Conservation (phyloP, 2,329 filamentous ascomycete genomes). For the Cercospora nicotianae region DNA sequence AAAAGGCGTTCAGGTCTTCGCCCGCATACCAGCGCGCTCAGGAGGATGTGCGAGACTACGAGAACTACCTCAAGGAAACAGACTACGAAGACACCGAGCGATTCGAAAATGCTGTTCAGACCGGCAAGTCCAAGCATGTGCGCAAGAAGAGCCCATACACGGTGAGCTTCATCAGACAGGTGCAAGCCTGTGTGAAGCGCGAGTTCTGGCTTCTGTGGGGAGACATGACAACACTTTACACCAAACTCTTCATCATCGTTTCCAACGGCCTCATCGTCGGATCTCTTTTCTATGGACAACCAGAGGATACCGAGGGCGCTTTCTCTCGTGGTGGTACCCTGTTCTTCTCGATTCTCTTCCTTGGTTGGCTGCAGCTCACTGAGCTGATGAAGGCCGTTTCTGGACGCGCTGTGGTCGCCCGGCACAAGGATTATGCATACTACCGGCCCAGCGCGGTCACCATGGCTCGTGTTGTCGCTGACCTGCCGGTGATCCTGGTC, state of each 20-base stretch:
- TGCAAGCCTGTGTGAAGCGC: slow-evolving; percentile 66
- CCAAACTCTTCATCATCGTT: slow-evolving; percentile 77
- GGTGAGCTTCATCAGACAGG: slow-evolving; percentile 70
- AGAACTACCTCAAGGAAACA: slow-evolving; percentile 57
- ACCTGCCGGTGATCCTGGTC: slow-evolving; percentile 60
- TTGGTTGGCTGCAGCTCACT: slow-evolving; percentile 70
- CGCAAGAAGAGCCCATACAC: slow-evolving; percentile 73
- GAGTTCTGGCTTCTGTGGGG: slow-evolving; percentile 79
- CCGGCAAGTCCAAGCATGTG: slow-evolving; percentile 65
- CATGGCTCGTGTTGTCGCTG: slow-evolving; percentile 61
- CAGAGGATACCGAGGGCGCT: slow-evolving; percentile 59
- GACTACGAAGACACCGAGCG: slow-evolving; percentile 61
- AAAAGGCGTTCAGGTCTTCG: slow-evolving; percentile 65
- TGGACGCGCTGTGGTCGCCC: slow-evolving; percentile 67
- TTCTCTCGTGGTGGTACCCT: slow-evolving; percentile 63
- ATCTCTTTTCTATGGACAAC: slow-evolving; percentile 72
- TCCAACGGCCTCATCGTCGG: slow-evolving; percentile 74
- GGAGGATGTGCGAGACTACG: slow-evolving; percentile 62
- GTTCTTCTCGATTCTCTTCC: slow-evolving; percentile 68
- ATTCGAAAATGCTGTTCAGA: slow-evolving; percentile 61
- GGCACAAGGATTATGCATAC: slow-evolving; percentile 68
- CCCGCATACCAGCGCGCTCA: slow-evolving; percentile 61
- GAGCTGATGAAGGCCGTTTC: slow-evolving; percentile 77
- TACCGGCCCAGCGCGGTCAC: slow-evolving; percentile 67
- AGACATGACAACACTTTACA: slow-evolving; percentile 72